Base-by-base conservation (phyloP, 1,139 yeast species). In the Hansenula sp. region DNA sequence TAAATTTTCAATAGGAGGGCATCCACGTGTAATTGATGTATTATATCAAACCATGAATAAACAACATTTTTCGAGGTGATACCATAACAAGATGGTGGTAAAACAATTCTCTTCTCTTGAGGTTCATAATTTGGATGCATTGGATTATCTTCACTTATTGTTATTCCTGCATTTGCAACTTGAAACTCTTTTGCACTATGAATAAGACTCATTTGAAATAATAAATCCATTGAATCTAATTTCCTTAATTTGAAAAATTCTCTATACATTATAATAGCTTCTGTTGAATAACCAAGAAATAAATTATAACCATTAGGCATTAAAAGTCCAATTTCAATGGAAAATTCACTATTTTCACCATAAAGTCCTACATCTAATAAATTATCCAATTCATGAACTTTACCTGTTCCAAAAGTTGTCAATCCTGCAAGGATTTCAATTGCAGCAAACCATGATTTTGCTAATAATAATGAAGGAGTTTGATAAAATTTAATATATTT, bases 381-480 rank as follows among this genome's bases (percentile, higher is more conserved):
- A 29, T 66, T 64, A 44, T 75, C 73, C 21, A 79, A 53, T 42
- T 79, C 85, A 34, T 68, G 71, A 21, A 75, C 64, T 12, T 83
- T 83, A 3, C 84, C 84, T 18, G 68, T 62, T 5, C 72, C 70
- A 10, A 75, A 68, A 27, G 51, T 42, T 37, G 80, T 69, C 25
- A 79, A 53, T 0, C 77, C 78, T 1, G 86, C 86, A 27, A 79
- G 62, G 4, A 76, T 65, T 51, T 80, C 86, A 62, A 79, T 73
- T 1, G 80, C 70, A 13, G 74, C 70, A 53, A 76, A 79, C 84
- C 85, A 79, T 24, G 68, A 63, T 59, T 78, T 77, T 44, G 83
- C 77, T 39, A 79, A 69, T 1, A 77, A 64, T 34, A 79, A 56
- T 8, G 47, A 52, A 47, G 52, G 60, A 52, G 57, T 44, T 56